Percentiles rank a stretch among this genome's conserved stretches.
Conservation (phyloP, 805 yeast species). For the Pichia ethanolica region DNA sequence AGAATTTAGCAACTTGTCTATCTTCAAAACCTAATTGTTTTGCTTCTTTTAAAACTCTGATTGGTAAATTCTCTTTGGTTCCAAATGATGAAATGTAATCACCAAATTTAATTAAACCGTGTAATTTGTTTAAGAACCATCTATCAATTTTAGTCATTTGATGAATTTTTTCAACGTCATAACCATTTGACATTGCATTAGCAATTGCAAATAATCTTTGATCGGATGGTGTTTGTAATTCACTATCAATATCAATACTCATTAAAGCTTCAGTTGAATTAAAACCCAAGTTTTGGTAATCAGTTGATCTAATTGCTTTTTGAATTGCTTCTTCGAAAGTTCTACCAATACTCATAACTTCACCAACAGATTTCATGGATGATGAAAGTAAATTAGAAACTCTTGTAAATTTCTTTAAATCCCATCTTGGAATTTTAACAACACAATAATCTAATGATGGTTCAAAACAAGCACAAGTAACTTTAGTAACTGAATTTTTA, state of each 20-base stretch:
- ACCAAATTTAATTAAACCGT: slow-evolving; percentile 67
- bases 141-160: slow-evolving; percentile 84
- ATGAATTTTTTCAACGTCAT: slow-evolving; percentile 90
- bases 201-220: slow-evolving; percentile 95
- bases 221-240: slow-evolving; percentile 95
- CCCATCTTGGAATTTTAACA: slow-evolving; percentile 98
- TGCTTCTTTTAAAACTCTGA: slow-evolving; percentile 64
- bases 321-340: slow-evolving; percentile 97
- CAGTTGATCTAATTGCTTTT: slow-evolving; percentile 94
- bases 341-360: slow-evolving; percentile 96
- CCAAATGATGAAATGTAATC: slow-evolving; percentile 50
- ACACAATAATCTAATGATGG: slow-evolving; percentile 96
- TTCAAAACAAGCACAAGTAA: slow-evolving; percentile 94
- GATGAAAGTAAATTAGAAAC: slow-evolving; percentile 84
- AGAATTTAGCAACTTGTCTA: slow-evolving; percentile 86
- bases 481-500: slow-evolving; percentile 86
- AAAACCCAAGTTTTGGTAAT: slow-evolving; percentile 93
- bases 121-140: slow-evolving; percentile 90
- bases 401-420: slow-evolving; percentile 88
- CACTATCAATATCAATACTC: slow-evolving; percentile 88
- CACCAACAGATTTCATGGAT: slow-evolving; percentile 98
- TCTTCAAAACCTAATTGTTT: slow-evolving; percentile 97
- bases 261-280: slow-evolving; percentile 73
- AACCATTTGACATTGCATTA: slow-evolving; percentile 83
- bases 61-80: slow-evolving; percentile 54